These are phyloP conservation scores for Sporothrix schenckii DNA, from an alignment of 2,329 filamentous ascomycete genomes.

Conservation along the genomic window DNA sequence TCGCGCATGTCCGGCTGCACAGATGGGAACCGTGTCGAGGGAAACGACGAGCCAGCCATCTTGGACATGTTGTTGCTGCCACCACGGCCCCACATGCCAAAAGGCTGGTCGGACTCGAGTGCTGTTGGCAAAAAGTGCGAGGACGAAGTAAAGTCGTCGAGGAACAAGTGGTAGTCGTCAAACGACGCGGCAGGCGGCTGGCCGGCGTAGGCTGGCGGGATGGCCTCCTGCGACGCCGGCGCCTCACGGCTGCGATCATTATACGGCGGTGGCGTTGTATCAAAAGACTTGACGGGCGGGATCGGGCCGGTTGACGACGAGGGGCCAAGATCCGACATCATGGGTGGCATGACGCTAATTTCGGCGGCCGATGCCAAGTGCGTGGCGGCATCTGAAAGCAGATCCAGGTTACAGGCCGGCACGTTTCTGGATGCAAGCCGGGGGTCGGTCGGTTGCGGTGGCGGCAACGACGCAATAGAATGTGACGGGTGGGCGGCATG, in stretches of 20 bases:
- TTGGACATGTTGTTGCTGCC: conserved; percentile 46
- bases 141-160: conserved; percentile 59
- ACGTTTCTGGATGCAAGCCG: conserved; percentile 51
- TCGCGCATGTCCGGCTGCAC: conserved; percentile 58
- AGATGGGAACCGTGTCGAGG: conserved; percentile 58
- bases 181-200: conserved; percentile 49
- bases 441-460: conserved; percentile 48
- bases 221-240: conserved; percentile 46
- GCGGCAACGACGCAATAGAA: conserved; percentile 30
- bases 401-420: conserved; percentile 58
- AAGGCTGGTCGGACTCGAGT: conserved; percentile 58
- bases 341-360: conserved; percentile 55
- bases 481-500: conserved; percentile 6
- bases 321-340: conserved; percentile 52
- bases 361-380: conserved; percentile 58
- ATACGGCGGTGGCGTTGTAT: conserved; percentile 51
- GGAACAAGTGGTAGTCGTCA: conserved; percentile 62
- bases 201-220: conserved; percentile 48
- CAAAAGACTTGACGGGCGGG: conserved; percentile 54
- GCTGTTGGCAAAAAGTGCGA: conserved; percentile 60
- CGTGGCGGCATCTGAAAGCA: conserved; percentile 62
- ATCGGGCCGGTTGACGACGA: conserved; percentile 44
- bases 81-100: conserved; percentile 55
- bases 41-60: conserved; percentile 53
- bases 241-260: conserved; percentile 52